Base-by-base conservation (phyloP, 768 basidiomycete genomes). In the Phylloporus sp. region DNA sequence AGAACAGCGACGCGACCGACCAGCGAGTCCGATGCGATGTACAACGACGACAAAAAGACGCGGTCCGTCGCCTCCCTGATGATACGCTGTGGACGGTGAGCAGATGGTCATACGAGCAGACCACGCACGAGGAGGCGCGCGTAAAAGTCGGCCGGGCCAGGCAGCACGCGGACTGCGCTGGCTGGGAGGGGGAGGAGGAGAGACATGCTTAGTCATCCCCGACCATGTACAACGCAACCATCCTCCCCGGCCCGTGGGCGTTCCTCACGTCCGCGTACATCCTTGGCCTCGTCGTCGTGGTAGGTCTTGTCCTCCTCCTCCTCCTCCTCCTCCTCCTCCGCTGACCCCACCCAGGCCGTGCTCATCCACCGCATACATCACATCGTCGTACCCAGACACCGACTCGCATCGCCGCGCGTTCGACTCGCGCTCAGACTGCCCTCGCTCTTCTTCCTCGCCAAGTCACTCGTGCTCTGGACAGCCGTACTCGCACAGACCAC, bases 1-100 rank as follows among this genome's bases (percentile, higher is more conserved):
- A 32, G 31, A 16, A 5, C 32, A 16, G 13, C 6, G 20, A 35
- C 1, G 47, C 53, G 15, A 56, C 58, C 13, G 43, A 20, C 24
- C 11, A 15, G 43, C 1, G 18, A 24, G 5, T 5, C 32, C 0
- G 42, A n/a, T 0, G 6, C 92, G 48, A 97, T 83, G 66, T 97
- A 97, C 11, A 97, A 72, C 1, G 91, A 91, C 0, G 95, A 97
- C 26, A 99, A 77, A 63, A 95, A 90, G 59, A 99, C 82, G 50
- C 94, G 81, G 45, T 74, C 70, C 50, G 82, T 80, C 1, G 95
- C 95, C n/a, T 80, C 75, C 39, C 72, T 72, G 47, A 98, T 84
- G 77, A 91, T 85, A 52, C 80, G 74, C 93, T 95, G 60, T 3
- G 28, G 0, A 12, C 3, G 20, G 43, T 45, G 48, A n/a, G 18